Conservation (phyloP, 345 rosid genomes). For the Trapa bicornis region DNA sequence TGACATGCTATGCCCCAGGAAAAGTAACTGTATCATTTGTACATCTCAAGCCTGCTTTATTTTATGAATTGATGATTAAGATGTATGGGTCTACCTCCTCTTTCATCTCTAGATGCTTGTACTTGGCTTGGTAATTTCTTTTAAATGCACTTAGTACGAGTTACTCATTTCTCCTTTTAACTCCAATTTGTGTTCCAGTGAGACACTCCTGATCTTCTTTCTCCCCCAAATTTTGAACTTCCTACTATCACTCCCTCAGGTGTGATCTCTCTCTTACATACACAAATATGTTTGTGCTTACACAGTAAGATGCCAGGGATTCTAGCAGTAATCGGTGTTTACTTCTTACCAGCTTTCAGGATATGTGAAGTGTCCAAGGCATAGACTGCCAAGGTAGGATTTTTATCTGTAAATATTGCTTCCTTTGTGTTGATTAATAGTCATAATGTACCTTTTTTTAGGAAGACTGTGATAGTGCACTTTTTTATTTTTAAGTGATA, state of each 20-base stretch:
- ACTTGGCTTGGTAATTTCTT: not conserved
- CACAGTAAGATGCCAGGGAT: conserved; percentile 1
- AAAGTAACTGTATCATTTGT: not conserved
- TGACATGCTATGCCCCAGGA: not conserved
- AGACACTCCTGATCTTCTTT: conserved; percentile 85
- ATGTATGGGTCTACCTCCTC: not conserved
- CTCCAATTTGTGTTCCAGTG: conserved; percentile 38
- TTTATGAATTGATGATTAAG: not conserved
- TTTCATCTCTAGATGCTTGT: no score
- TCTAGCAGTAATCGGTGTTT: conserved; percentile 16
- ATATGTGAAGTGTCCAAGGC: conserved; percentile 72
- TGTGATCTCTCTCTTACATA: conserved; percentile 20
- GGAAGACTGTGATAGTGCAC: not conserved
- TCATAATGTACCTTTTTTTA: not conserved
- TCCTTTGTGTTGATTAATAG: not conserved
- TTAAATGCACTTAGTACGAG: not conserved
- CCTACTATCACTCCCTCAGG: conserved; percentile 90
- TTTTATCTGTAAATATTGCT: conserved; percentile 3
- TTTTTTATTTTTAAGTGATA: not conserved
- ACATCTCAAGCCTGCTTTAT: not conserved
- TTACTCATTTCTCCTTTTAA: conserved; percentile 9
- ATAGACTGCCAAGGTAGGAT: conserved; percentile 83
- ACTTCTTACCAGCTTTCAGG: conserved; percentile 62
- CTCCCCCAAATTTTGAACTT: conserved; percentile 91
- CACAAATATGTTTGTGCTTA: not conserved